Base-by-base conservation (phyloP, 495 filamentous ascomycete genomes). In the Annulohypoxylon stygium region DNA sequence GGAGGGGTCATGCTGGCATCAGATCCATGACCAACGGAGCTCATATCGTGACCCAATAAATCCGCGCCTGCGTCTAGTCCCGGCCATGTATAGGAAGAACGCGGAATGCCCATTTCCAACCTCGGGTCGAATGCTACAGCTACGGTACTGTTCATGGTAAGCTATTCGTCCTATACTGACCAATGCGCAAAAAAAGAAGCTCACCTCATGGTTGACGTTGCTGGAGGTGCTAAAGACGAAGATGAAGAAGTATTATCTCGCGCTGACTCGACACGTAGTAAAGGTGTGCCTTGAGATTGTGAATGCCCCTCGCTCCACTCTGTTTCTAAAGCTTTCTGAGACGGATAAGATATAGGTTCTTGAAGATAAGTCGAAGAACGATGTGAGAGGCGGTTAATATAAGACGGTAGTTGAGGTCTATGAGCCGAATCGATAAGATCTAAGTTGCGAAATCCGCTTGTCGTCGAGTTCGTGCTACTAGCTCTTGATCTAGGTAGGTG, bases 1-100 rank as follows among this genome's bases (percentile, higher is more conserved):
- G 82, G 83, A 30, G 83, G 83, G 4, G 80, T 85, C 33, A 83
- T 65, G 71, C 83, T 84, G 61, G 79, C 75, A 51, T 84, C 83
- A 9, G 83, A 83, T 18, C 71, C 67, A 12, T 79, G 79, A 61
- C 83, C 74, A 30, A 78, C 58, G 39, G 70, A 75, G 23, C 75
- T 81, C 23, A 85, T 48, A 50, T 84, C 83, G 25, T 81, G 81
- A 23, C 79, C 79, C 25, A 86, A 60, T 14, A 85, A 69, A 61
- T 79, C 76, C 60, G 50, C 73, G 43, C 78, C 74, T 18, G 82
- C 75, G 30, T 85, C 82, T 33, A 84, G 64, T 79, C 83, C 81
- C 67, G 79, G 82, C 84, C 83, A 86, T 33, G 77, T 76, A 47
- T 78, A 83, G 18, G 82, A 76, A 36, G 83, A 81, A 65, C 84